phyloP scores from a whole-genome alignment of 768 basidiomycete species.

The Amanita fuliginea region DNA sequence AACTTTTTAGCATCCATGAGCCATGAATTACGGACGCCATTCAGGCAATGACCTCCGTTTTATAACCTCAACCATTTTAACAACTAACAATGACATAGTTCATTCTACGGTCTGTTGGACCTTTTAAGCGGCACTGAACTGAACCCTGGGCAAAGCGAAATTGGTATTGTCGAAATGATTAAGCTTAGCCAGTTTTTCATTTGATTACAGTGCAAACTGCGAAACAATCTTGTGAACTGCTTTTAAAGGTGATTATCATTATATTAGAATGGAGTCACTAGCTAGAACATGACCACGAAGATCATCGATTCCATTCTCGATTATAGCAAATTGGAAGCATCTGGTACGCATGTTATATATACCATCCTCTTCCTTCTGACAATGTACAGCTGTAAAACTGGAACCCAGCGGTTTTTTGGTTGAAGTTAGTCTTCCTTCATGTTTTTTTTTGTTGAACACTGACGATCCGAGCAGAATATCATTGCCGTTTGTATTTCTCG shows the following conservation, averaged over 20 bases:
- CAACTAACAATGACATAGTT: slow-evolving; percentile 24
- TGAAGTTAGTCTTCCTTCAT: slow-evolving; percentile 28
- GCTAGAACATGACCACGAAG: slow-evolving; percentile 18
- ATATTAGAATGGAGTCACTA: background rate
- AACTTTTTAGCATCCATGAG: slow-evolving; percentile 73
- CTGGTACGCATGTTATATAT: slow-evolving; percentile 26
- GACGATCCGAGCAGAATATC: slow-evolving; percentile 32
- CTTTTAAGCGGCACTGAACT: slow-evolving; percentile 64
- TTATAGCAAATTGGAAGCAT: slow-evolving; percentile 72
- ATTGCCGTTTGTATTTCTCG: slow-evolving; percentile 38
- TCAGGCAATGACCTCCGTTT: slow-evolving; percentile 34
- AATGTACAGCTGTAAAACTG: slow-evolving; percentile 47
- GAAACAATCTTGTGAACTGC: slow-evolving; percentile 65
- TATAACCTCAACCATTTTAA: background rate
- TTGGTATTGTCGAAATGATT: slow-evolving; percentile 28
- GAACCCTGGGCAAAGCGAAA: slow-evolving; percentile 58
- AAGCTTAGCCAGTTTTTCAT: background rate
- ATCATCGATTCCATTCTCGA: slow-evolving; percentile 75
- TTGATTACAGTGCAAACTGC: slow-evolving; percentile 52
- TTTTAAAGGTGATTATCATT: slow-evolving; percentile 40
- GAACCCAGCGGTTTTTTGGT: slow-evolving; percentile 57
- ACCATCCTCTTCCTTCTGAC: slow-evolving; percentile 1
- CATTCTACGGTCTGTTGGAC: slow-evolving; percentile 69
- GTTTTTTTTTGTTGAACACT: background rate
- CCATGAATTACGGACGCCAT: slow-evolving; percentile 68